Percentiles rank a stretch among this genome's conserved stretches.
These are phyloP conservation scores for Cadophora sp. DNA, from an alignment of 2,329 filamentous ascomycete species.

Conservation along the genomic window DNA sequence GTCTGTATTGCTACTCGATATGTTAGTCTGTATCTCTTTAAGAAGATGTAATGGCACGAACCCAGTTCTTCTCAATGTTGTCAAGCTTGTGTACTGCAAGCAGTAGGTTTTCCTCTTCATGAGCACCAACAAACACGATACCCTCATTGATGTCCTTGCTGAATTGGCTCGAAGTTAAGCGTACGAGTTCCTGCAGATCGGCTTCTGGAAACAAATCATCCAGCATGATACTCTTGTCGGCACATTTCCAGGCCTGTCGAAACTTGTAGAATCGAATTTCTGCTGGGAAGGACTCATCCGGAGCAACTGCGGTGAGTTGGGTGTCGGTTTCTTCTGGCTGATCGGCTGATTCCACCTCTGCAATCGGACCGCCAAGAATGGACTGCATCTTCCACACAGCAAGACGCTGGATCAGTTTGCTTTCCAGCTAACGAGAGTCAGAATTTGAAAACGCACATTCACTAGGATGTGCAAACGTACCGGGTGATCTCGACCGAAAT, in stretches of 20 bases:
- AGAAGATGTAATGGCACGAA: slow-evolving; percentile 25
- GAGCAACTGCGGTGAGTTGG: background rate
- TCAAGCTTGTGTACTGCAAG: slow-evolving; percentile 38
- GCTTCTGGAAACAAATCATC: slow-evolving; percentile 28
- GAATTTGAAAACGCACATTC: background rate
- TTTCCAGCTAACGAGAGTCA: slow-evolving; percentile 29
- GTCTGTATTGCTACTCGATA: slow-evolving; percentile 4
- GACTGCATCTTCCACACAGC: slow-evolving; percentile 23
- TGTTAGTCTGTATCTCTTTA: slow-evolving; percentile 4
- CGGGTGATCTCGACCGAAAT: slow-evolving; percentile 19
- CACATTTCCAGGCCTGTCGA: slow-evolving; percentile 27
- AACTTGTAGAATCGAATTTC: slow-evolving; percentile 27
- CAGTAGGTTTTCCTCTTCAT: slow-evolving; percentile 24
- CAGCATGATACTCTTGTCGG: slow-evolving; percentile 17
- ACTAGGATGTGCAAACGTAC: background rate
- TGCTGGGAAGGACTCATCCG: slow-evolving; percentile 20
- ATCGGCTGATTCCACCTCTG: background rate
- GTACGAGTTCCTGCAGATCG: slow-evolving; percentile 25
- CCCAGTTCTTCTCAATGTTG: slow-evolving; percentile 37
- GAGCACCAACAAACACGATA: slow-evolving; percentile 35
- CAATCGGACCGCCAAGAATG: background rate
- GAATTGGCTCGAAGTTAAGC: slow-evolving; percentile 36
- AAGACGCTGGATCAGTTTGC: slow-evolving; percentile 34
- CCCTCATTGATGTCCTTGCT: slow-evolving; percentile 28
- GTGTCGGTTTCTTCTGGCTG: background rate